These are phyloP conservation scores for Boletus semigastroideus DNA, from an alignment of 1,284 basidiomycete species.

Conservation along the genomic window DNA sequence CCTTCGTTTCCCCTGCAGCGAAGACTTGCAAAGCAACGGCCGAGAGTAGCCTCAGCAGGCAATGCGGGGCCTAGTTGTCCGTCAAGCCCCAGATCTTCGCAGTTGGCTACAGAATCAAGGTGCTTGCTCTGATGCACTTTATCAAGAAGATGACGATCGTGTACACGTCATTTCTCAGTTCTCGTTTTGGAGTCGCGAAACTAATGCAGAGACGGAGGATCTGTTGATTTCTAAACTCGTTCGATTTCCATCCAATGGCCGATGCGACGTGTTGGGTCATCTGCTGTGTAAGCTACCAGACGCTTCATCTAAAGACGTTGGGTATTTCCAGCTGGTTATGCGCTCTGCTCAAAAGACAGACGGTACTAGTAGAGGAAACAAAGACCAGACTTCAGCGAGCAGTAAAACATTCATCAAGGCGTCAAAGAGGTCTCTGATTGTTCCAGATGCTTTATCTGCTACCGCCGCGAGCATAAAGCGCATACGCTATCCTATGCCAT, in stretches of 20 bases:
- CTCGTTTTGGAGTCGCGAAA: not conserved
- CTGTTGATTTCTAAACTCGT: not conserved
- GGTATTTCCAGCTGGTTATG: not conserved
- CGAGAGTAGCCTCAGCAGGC: too few relatives aligned
- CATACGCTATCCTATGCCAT: not conserved
- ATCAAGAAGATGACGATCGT: not conserved
- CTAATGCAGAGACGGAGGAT: not conserved
- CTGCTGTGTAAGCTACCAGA: constrained; percentile 6
- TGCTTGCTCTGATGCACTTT: not conserved
- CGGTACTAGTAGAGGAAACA: too few relatives aligned
- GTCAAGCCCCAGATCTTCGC: not conserved
- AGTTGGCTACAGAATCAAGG: not conserved
- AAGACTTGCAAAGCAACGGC: too few relatives aligned
- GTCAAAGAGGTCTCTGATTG: not conserved
- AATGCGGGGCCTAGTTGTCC: accelerated
- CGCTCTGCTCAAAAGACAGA: not conserved
- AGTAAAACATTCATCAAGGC: not conserved
- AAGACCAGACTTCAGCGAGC: not conserved
- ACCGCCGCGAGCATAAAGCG: not conserved
- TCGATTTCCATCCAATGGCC: not conserved
- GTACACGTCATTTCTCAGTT: not conserved
- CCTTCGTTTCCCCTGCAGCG: too few relatives aligned
- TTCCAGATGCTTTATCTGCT: not conserved
- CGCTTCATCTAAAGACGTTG: not conserved
- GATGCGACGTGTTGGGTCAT: constrained; percentile 8